Evolutionary conservation across 169 alveolate species (phyloP).

Genomic region (Haemoproteus tartakovskyi): DNA sequence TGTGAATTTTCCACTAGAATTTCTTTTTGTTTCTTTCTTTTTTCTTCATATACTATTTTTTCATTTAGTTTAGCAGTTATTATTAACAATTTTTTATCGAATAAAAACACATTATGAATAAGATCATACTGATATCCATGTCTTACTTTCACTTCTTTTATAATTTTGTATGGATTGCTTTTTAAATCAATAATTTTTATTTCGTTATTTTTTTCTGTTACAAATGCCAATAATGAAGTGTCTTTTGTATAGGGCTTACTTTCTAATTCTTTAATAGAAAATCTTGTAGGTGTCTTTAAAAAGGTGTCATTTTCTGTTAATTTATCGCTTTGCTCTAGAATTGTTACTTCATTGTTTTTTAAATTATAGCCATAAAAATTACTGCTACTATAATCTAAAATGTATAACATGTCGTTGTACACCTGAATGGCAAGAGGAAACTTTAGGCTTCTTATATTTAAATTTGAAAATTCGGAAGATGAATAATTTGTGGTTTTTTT

Average conservation of each 20-base stretch:
- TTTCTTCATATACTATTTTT: neutral
- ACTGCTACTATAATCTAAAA: slow-evolving; percentile 23
- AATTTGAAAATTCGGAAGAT: slow-evolving; percentile 2
- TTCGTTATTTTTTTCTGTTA: slow-evolving; percentile 59
- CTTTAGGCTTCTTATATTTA: slow-evolving; percentile 14
- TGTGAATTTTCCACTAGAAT: no score
- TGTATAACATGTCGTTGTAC: slow-evolving; percentile 15
- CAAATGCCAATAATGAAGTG: slow-evolving; percentile 45
- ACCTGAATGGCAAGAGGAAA: slow-evolving; percentile 18
- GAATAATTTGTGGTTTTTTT: slow-evolving; percentile 17
- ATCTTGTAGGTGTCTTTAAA: no score
- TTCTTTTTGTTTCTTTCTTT: no score
- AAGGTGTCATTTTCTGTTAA: no score
- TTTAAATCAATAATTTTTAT: slow-evolving; percentile 57
- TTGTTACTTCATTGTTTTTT: slow-evolving; percentile 11
- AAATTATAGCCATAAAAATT: slow-evolving; percentile 43
- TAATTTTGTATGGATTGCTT: slow-evolving; percentile 31
- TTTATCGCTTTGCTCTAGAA: slow-evolving; percentile 20
- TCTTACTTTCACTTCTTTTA: slow-evolving; percentile 27
- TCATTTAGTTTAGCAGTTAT: slow-evolving; percentile 13
- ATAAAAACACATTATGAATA: slow-evolving; percentile 22
- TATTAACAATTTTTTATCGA: slow-evolving; percentile 51
- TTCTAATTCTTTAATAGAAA: no score
- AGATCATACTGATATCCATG: slow-evolving; percentile 35
- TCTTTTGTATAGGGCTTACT: slow-evolving; percentile 29